Evolutionary conservation across 176 grass and related monocot genomes (phyloP), one percentile per base, ranked within the genome.

Genomic region (Musa schizocarpa): DNA sequence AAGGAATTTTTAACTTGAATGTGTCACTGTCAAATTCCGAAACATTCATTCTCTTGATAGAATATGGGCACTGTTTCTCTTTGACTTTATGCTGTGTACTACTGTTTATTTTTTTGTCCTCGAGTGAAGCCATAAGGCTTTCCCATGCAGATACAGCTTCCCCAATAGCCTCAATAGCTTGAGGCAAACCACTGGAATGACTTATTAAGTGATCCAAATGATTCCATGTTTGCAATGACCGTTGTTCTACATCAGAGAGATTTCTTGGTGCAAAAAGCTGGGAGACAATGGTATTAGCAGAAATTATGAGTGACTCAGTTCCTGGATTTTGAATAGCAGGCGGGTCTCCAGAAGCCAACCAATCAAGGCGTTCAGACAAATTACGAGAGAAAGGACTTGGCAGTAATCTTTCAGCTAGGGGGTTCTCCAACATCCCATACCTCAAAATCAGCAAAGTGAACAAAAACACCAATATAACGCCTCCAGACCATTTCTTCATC

Each of bases 401-500:
- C 57, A 99, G 91, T 13, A 91, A 92, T 63, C 63, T 89, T 77
- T 95, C 90, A 0, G 86, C 88, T 22, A 95, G 81, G 9, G 83
- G 91, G 52, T 81, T 92, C 76, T 95, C 86, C 86, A 88, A 76
- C 81, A 99, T 84, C 70, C 87, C 79, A 81, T 95, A 99, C 77
- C 90, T 88, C 57, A 99, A 67, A 69, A 99, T 74, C 78, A 99
- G 81, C 67, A 99, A 82, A 49, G 84, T 59, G 58, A 99, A 80
- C 70, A 95, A 59, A 63, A 84, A 87, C 65, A 85, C 4, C 74
- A 99, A 68, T 74, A 89, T 25, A 52, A 81, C 78, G 26, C 83
- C 85, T 34, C 91, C 86, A 17, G 82, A 89, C 96, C 96, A 99
- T 89, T 85, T 99, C 91, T 99, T 99, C 96, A 99, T 99, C 24